phyloP scores from a whole-genome alignment of 176 grass and related monocot species.

The Melocanna baccifera region DNA sequence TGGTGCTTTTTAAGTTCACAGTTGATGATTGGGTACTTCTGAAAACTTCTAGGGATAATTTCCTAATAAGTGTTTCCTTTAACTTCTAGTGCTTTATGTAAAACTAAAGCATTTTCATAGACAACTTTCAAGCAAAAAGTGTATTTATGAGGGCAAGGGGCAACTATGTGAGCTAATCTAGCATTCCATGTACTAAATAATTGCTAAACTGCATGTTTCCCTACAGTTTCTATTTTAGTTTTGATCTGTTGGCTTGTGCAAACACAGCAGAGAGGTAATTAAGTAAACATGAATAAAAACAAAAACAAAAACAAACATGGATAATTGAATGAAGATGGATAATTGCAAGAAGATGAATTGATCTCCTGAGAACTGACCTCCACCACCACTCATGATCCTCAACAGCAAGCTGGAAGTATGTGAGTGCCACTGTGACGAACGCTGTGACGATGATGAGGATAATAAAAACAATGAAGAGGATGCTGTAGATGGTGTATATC shows the following conservation, averaged over 20 bases:
- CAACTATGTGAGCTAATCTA: background rate
- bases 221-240: background rate
- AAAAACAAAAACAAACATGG: background rate
- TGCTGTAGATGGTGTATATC: constrained; percentile 97
- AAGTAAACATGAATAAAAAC: background rate
- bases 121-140: background rate
- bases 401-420: constrained; percentile 93
- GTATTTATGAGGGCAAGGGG: background rate
- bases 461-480: constrained; percentile 96
- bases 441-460: constrained; percentile 95
- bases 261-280: background rate
- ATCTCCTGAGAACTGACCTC: constrained; percentile 64
- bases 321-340: constrained; percentile 3
- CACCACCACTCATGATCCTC: constrained; percentile 99
- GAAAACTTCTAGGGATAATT: background rate
- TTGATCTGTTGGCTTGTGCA: background rate
- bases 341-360: background rate
- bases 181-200: background rate
- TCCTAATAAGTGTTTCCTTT: background rate
- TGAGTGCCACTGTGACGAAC: constrained; percentile 85
- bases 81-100: background rate
- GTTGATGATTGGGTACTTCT: background rate
- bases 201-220: background rate
- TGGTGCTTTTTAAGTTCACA: background rate
- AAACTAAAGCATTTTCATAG: background rate